Base-by-base conservation (phyloP, 2,329 filamentous ascomycete species). In the Exophiala lecanii-corni region DNA sequence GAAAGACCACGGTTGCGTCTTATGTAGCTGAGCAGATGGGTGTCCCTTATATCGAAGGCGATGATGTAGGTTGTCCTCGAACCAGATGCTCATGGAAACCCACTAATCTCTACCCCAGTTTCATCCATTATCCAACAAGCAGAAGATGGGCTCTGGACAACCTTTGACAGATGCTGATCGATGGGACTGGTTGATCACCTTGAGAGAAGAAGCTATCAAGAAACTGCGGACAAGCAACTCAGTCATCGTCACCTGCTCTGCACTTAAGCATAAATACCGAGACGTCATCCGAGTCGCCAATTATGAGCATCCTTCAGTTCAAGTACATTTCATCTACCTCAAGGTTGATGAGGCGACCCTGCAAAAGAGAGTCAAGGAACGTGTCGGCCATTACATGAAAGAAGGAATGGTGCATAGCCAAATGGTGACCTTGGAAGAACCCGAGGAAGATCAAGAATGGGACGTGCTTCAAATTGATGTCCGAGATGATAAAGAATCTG, bases 191-290 rank as follows among this genome's bases (percentile, higher is more conserved):
- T 81, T 98, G 51, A 86, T 84, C 35, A 73, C 74, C 9, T 75
- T 92, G 10, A 84, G 86, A 51, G 78, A 87, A 53, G 82, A 68
- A 28, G 70, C 70, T 30, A 62, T 75, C 43, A 75, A 75, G 2
- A 40, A 47, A 18, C 44, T 57, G 49, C 53, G 36, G 39, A 60
- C 32, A 79, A 81, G 26, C 73, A 77, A 75, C 20, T 84, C 88
- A 36, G 92, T 96, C n/a, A 86, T 98, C 37, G 78, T 98, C 48
- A 95, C 92, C 40, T 98, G 92, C 75, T 95, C 88, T 9, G 92
- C 91, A 1, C 76, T 98, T 41, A 97, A 97, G 75, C 86, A 86
- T 64, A 96, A 94, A 69, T 98, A 98, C 73, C 83, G 92, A 56
- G 92, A 98, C 58, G 86, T 91, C 50, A 87, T 92, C 62, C 80